A percentile compares a stretch with the other conserved stretches of the same genome.
phyloP scores from a whole-genome alignment of 2,329 filamentous ascomycete genomes.

The Leptosphaerulina australis region DNA sequence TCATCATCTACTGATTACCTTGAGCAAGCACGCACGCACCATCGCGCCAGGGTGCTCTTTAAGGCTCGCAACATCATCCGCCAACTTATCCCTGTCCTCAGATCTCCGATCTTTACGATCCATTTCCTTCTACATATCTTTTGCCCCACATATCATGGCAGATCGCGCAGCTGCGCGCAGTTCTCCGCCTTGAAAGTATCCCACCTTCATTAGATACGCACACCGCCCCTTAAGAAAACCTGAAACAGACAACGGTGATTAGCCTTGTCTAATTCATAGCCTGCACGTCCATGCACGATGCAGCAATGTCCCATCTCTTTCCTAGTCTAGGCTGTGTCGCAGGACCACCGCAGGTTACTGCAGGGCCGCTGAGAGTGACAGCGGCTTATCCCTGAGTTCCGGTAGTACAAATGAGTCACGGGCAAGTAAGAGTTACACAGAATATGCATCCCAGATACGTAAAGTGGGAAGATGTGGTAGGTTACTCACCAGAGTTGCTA shows the following conservation, averaged over 20 bases:
- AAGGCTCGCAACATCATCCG: too few species aligned
- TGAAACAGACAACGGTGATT: neutral
- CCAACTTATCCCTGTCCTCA: neutral
- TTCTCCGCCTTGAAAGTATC: neutral
- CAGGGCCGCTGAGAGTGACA: neutral
- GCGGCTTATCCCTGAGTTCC: constrained; percentile 8
- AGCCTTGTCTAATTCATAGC: neutral
- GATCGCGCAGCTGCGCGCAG: neutral
- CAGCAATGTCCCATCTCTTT: constrained; percentile 1
- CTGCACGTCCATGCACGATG: neutral
- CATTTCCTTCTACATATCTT: neutral
- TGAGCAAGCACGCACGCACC: too few species aligned
- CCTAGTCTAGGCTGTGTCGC: neutral
- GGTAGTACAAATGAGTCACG: too few species aligned
- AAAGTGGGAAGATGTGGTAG: too few species aligned
- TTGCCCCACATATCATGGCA: neutral
- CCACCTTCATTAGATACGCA: neutral
- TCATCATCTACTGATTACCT: too few species aligned
- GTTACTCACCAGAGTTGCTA: too few species aligned
- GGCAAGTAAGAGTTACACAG: neutral
- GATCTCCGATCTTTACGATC: neutral
- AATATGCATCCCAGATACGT: too few species aligned
- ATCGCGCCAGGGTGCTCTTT: neutral
- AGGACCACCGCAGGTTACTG: neutral
- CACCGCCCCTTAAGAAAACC: neutral